phyloP scores from a whole-genome alignment of 75 land plant genomes.

The Pseudotsuga menziesii region DNA sequence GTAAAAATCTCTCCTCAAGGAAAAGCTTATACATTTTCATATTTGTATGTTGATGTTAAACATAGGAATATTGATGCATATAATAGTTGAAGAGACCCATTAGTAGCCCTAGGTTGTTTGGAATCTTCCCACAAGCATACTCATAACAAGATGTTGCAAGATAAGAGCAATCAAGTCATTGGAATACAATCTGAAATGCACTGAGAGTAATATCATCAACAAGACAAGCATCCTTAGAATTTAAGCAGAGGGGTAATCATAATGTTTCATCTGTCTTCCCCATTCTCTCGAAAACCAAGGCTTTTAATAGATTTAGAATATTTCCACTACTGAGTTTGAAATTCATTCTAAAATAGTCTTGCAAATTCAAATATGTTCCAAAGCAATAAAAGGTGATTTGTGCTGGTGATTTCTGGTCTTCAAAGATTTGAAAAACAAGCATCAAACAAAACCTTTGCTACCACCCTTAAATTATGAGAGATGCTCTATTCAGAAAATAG shows the following conservation, averaged over 20 bases:
- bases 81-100: constrained; percentile 89
- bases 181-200: constrained; percentile 91
- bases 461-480: no score
- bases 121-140: constrained; percentile 69
- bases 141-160: constrained; percentile 89
- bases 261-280: constrained; percentile 88
- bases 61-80: constrained; percentile 90
- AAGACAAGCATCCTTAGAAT: constrained; percentile 58
- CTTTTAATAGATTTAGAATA: constrained; percentile 72
- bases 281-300: constrained; percentile 82
- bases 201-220: constrained; percentile 90
- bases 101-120: constrained; percentile 72
- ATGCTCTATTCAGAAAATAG: no score
- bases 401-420: no score
- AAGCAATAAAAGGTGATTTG: no score
- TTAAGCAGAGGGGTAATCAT: constrained; percentile 47
- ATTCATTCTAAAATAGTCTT: no score
- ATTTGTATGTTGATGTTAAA: no score
- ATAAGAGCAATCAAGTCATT: constrained; percentile 73
- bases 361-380: no score
- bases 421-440: no score
- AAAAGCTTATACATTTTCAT: no score
- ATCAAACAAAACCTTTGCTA: no score
- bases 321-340: no score
- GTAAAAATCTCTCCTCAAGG: no score